Conservation (phyloP, 208 protist species). For the Wallacemonas collosoma region DNA sequence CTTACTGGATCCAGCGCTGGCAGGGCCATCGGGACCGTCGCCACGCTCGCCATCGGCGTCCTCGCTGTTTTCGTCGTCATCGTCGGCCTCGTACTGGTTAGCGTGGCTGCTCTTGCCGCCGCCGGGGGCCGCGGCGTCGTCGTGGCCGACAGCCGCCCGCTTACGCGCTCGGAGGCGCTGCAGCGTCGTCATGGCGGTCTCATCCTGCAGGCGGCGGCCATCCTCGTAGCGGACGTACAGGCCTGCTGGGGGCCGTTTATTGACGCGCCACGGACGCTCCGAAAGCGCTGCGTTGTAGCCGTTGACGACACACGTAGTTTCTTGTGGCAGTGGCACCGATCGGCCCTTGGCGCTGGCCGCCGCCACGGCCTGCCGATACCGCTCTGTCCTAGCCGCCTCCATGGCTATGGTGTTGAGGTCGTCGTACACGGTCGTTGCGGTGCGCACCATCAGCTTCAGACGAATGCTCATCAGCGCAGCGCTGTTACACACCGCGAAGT, state of each 20-base stretch:
- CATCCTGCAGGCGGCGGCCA: slow-evolving; percentile 41
- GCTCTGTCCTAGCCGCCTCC: slow-evolving; percentile 29
- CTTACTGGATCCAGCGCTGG: slow-evolving; percentile 15
- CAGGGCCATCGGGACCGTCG: slow-evolving; percentile 3
- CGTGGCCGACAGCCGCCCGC: slow-evolving; percentile 22
- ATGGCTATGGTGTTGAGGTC: slow-evolving; percentile 3
- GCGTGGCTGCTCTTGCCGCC: not conserved
- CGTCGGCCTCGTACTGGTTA: not conserved
- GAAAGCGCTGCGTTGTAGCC: slow-evolving; percentile 47
- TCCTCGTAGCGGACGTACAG: slow-evolving; percentile 68
- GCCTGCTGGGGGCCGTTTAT: slow-evolving; percentile 29
- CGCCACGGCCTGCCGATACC: slow-evolving; percentile 12
- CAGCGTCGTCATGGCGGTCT: slow-evolving; percentile 20
- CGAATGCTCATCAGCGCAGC: slow-evolving; percentile 49
- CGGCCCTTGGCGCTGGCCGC: slow-evolving; percentile 12
- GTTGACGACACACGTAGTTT: slow-evolving; percentile 12
- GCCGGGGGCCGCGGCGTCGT: not conserved
- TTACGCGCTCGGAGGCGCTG: slow-evolving; percentile 18
- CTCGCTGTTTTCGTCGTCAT: slow-evolving; percentile 8
- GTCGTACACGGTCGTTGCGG: slow-evolving; percentile 38
- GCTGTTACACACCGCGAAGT: slow-evolving; percentile 80
- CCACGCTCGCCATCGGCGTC: not conserved
- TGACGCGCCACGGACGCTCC: slow-evolving; percentile 37
- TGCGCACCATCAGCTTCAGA: slow-evolving; percentile 59
- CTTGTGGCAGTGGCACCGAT: not conserved